phyloP scores from a whole-genome alignment of 1,284 basidiomycete genomes.

The Rhodotorula sp. region DNA sequence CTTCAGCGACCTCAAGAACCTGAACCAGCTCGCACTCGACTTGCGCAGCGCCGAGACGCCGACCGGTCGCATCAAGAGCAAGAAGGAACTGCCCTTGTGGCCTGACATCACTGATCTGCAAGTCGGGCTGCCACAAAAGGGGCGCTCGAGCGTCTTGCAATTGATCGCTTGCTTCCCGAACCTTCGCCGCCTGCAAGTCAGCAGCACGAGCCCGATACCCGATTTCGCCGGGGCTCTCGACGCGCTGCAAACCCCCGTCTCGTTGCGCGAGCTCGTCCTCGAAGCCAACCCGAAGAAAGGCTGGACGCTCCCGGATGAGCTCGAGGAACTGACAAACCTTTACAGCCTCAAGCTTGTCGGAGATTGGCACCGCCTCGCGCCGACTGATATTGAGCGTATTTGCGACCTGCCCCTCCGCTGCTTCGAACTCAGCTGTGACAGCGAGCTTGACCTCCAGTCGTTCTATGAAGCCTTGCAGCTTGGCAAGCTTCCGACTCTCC shows the following conservation, averaged over 20 bases:
- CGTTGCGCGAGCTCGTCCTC: background rate
- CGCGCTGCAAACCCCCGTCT: background rate
- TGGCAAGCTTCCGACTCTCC: background rate
- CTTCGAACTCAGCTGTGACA: background rate
- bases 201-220: background rate
- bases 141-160: background rate
- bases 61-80: background rate
- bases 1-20: background rate
- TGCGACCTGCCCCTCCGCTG: background rate
- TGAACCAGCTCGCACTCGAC: background rate
- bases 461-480: background rate
- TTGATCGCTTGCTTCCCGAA: background rate
- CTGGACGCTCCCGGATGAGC: background rate
- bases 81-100: background rate
- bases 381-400: background rate
- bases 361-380: background rate
- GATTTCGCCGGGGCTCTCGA: background rate
- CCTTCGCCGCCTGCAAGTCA: background rate
- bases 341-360: background rate
- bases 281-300: background rate
- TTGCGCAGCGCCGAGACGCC: background rate
- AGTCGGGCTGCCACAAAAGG: background rate
- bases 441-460: background rate
- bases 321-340: background rate
- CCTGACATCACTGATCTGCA: background rate